phyloP scores from a whole-genome alignment of 306 rosid genomes.

The Erythrophleum fordii region DNA sequence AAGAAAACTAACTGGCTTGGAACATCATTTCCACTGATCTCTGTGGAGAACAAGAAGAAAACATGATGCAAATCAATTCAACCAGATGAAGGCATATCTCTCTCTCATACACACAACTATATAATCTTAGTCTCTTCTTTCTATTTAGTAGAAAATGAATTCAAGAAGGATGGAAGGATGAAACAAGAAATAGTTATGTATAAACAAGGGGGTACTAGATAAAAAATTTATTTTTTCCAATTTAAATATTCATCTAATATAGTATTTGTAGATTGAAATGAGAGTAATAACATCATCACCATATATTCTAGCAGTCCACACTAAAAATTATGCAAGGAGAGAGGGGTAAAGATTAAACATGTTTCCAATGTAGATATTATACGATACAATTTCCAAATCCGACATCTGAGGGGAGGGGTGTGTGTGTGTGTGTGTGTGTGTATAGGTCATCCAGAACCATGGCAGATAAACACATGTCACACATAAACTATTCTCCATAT shows the following conservation, averaged over 20 bases:
- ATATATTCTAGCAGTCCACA: conserved; percentile 1
- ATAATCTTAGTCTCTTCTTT: background rate
- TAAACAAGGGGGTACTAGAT: conserved; percentile 5
- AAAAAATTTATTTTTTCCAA: background rate
- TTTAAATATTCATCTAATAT: conserved; percentile 15
- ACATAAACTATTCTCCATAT: conserved; percentile 12
- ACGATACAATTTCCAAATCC: conserved; percentile 13
- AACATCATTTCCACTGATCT: background rate
- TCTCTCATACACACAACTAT: conserved; percentile 4
- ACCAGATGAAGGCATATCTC: background rate
- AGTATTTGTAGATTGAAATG: background rate
- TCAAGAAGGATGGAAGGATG: background rate
- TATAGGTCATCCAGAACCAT: background rate
- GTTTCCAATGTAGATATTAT: conserved; percentile 17
- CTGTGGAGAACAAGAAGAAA: background rate
- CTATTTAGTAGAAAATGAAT: background rate
- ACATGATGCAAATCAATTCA: background rate
- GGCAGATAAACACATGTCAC: background rate
- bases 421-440: background rate
- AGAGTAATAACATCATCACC: background rate
- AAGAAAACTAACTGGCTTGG: conserved; percentile 2
- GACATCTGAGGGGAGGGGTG: background rate
- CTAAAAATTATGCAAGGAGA: conserved; percentile 10
- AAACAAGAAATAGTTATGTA: background rate
- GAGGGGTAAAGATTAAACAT: background rate